Evolutionary conservation across 345 rosid species (phyloP).

Genomic region (Sapria himalayana): DNA sequence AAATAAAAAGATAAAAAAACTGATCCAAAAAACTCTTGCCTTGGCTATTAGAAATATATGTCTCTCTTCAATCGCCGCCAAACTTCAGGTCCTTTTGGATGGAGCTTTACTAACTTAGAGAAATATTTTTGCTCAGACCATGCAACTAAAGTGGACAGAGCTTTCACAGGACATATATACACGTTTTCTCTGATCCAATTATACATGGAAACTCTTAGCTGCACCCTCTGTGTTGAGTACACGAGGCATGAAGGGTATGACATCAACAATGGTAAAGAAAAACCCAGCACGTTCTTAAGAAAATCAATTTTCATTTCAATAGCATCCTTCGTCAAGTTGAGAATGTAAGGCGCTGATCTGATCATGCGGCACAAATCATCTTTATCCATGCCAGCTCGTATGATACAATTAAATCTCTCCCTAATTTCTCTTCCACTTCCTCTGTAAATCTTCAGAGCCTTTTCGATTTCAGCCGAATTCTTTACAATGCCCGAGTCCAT

Average conservation of each 20-base stretch:
- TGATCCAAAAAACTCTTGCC: no score
- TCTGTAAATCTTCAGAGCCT: slow-evolving; percentile 30
- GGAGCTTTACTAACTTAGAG: slow-evolving; percentile 19
- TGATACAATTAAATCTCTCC: slow-evolving; percentile 55
- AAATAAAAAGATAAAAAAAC: no score
- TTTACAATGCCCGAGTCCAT: slow-evolving; percentile 31
- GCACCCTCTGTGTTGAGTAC: slow-evolving; percentile 25
- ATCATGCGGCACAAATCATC: slow-evolving; percentile 34
- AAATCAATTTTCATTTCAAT: slow-evolving; percentile 32
- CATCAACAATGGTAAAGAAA: slow-evolving; percentile 23
- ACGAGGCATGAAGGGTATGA: slow-evolving; percentile 33
- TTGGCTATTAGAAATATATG: slow-evolving; percentile 8
- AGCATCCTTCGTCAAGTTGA: slow-evolving; percentile 27
- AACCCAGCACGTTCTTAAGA: slow-evolving; percentile 32
- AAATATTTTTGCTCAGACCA: slow-evolving; percentile 20
- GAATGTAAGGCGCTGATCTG: slow-evolving; percentile 37
- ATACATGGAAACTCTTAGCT: slow-evolving; percentile 41
- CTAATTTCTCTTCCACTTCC: slow-evolving; percentile 44
- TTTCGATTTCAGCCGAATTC: slow-evolving; percentile 18
- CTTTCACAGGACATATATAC: slow-evolving; percentile 10
- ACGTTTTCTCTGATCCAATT: slow-evolving; percentile 43
- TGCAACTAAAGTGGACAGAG: slow-evolving; percentile 34
- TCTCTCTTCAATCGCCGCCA: slow-evolving; percentile 39
- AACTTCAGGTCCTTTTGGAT: slow-evolving; percentile 39
- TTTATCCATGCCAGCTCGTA: slow-evolving; percentile 40